Percentiles rank a stretch among this genome's conserved stretches.
phyloP scores from a whole-genome alignment of 2,329 filamentous ascomycete species.

The Apiospora koreana region DNA sequence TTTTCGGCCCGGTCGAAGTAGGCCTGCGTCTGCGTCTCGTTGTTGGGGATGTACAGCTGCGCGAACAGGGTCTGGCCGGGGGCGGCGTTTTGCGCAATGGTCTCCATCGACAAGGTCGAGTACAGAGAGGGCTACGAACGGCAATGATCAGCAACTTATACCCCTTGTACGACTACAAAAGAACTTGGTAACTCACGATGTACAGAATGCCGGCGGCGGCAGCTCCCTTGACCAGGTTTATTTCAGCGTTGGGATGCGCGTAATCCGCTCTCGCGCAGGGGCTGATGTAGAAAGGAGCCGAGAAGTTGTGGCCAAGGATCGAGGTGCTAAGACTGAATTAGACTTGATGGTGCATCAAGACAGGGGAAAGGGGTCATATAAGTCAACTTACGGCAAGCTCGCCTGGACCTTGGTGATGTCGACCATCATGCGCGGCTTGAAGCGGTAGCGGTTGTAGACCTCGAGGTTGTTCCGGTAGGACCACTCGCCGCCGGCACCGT shows the following conservation, averaged over 20 bases:
- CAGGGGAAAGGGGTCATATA: neutral
- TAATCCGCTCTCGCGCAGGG: slow-evolving; percentile 48
- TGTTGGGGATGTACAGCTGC: slow-evolving; percentile 32
- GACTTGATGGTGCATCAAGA: slow-evolving; percentile 16
- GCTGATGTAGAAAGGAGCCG: slow-evolving; percentile 55
- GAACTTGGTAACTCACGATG: slow-evolving; percentile 32
- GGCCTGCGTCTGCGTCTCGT: slow-evolving; percentile 16
- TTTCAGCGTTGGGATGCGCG: slow-evolving; percentile 47
- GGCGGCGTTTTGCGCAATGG: slow-evolving; percentile 38
- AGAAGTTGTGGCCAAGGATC: slow-evolving; percentile 55
- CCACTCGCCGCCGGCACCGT: slow-evolving; percentile 57
- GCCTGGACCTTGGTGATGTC: slow-evolving; percentile 47
- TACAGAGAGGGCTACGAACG: slow-evolving; percentile 33
- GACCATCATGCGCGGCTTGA: slow-evolving; percentile 50
- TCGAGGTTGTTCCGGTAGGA: slow-evolving; percentile 59
- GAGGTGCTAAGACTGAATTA: slow-evolving; percentile 38
- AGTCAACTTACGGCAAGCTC: slow-evolving; percentile 33
- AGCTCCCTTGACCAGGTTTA: slow-evolving; percentile 51
- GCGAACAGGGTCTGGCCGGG: slow-evolving; percentile 18
- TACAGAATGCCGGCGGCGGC: slow-evolving; percentile 51
- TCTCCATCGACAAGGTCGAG: slow-evolving; percentile 35
- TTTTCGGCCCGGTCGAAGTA: slow-evolving; percentile 18
- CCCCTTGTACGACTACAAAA: neutral
- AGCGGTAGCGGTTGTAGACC: slow-evolving; percentile 48
- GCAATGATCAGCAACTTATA: neutral